Percentiles rank a stretch among this genome's conserved stretches.
Conservation (phyloP, 805 yeast species). For the Saccharomycopsis guyanensis region DNA sequence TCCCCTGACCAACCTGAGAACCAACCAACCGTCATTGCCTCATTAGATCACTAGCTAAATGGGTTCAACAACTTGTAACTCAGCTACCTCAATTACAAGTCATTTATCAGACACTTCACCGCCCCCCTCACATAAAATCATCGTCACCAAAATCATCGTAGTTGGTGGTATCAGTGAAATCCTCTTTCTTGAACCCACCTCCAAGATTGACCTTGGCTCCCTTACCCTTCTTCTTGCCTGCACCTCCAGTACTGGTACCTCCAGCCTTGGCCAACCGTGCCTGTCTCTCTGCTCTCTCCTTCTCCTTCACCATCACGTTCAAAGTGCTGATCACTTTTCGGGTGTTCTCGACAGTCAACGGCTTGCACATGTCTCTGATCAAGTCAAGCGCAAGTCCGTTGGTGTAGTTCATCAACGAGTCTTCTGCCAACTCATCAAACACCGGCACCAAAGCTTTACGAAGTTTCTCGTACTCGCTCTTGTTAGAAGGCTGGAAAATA, state of each 20-base stretch:
- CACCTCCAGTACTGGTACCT: conserved; percentile 86
- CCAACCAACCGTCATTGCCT: too few species aligned
- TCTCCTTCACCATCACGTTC: conserved; percentile 73
- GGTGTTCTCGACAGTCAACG: conserved; percentile 72
- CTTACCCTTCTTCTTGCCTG: conserved; percentile 91
- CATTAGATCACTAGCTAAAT: too few species aligned
- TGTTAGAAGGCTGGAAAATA: conserved; percentile 74
- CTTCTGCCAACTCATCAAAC: conserved; percentile 51
- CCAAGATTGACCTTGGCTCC: conserved; percentile 62
- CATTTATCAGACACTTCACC: too few species aligned
- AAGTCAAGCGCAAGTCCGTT: conserved; percentile 76
- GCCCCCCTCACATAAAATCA: conserved; percentile 59
- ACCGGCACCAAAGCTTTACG: conserved; percentile 64
- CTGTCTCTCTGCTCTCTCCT: conserved; percentile 84
- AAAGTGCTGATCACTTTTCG: conserved; percentile 82
- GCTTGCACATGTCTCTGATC: conserved; percentile 75
- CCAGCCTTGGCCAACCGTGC: conserved; percentile 76
- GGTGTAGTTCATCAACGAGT: conserved; percentile 59
- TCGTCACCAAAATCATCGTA: conserved; percentile 60
- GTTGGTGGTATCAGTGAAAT: conserved; percentile 44
- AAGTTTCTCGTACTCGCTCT: conserved; percentile 71
- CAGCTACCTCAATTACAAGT: too few species aligned
- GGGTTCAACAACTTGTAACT: too few species aligned
- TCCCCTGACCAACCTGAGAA: too few species aligned
- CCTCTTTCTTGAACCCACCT: conserved; percentile 59